phyloP scores from a whole-genome alignment of 1,284 basidiomycete genomes.

The Stereum hirsutum region DNA sequence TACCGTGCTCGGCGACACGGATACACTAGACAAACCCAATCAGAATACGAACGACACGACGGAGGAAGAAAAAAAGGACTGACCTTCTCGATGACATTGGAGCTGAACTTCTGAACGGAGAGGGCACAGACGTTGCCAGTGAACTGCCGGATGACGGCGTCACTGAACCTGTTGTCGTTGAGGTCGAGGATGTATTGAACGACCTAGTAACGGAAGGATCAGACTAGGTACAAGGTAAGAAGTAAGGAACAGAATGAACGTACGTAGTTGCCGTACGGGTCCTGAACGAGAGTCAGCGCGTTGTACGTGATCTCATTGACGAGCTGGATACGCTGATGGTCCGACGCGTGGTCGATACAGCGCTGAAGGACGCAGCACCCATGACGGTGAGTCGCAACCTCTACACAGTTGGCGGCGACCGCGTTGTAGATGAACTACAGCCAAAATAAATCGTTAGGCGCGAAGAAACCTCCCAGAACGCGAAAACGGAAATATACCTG shows the following conservation, averaged over 20 bases:
- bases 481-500: constrained; percentile 44
- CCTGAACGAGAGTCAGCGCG: constrained; percentile 95
- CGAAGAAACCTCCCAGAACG: too few relatives aligned
- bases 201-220: too few relatives aligned
- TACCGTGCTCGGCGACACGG: constrained; percentile 92
- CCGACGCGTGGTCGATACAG: constrained; percentile 97
- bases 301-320: constrained; percentile 99
- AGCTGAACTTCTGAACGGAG: constrained; percentile 98
- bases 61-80: constrained; percentile 7
- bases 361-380: constrained; percentile 98
- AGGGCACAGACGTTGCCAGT: constrained; percentile 95
- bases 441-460: constrained; percentile 8
- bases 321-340: constrained; percentile 91
- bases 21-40: constrained; percentile 62
- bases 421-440: constrained; percentile 97
- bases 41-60: constrained; percentile 3
- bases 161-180: constrained; percentile 97
- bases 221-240: constrained; percentile 3
- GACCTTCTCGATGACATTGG: constrained; percentile 90
- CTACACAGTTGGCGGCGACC: constrained; percentile 97
- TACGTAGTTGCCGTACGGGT: constrained; percentile 96
- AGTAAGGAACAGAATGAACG: constrained; percentile 19
- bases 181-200: constrained; percentile 97
- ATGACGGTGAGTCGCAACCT: constrained; percentile 98
- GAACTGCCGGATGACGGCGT: constrained; percentile 96